phyloP scores from a whole-genome alignment of 176 grass and related monocot species.

The Hordeum marinum region DNA sequence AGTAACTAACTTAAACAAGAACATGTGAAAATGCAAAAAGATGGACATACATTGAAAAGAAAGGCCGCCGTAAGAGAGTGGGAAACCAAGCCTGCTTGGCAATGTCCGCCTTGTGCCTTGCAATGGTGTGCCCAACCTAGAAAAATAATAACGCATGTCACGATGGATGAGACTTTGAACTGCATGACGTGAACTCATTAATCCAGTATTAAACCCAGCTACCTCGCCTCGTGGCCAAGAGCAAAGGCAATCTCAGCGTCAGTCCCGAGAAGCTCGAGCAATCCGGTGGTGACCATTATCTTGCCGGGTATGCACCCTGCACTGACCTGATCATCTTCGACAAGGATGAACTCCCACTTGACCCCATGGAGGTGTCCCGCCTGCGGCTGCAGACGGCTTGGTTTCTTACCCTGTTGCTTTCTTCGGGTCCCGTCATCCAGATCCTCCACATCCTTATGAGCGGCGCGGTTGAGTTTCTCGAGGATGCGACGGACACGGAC shows the following conservation, averaged over 20 bases:
- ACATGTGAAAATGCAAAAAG: not conserved
- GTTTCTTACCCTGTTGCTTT: not conserved
- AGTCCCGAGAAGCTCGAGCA: not conserved
- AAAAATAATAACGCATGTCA: not conserved
- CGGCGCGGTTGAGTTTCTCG: not conserved
- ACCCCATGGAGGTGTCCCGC: not conserved
- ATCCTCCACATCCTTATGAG: too few relatives aligned
- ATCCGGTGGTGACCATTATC: not conserved
- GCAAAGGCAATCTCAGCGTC: not conserved
- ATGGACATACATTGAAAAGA: not conserved
- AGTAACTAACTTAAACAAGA: not conserved
- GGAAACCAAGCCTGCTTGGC: not conserved
- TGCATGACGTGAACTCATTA: not conserved
- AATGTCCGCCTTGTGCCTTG: not conserved
- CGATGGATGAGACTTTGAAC: not conserved
- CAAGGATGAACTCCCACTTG: not conserved
- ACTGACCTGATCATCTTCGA: not conserved
- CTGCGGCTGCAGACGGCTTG: not conserved
- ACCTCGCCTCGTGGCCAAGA: not conserved
- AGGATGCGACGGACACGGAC: not conserved
- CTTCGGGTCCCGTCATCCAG: not conserved
- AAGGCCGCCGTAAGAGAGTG: not conserved
- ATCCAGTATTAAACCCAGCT: not conserved
- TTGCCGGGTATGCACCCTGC: not conserved
- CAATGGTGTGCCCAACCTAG: not conserved